Percentiles rank a stretch among this genome's conserved stretches.
phyloP scores from a whole-genome alignment of 805 yeast species.

The Schizosaccharomyces octosporus region DNA sequence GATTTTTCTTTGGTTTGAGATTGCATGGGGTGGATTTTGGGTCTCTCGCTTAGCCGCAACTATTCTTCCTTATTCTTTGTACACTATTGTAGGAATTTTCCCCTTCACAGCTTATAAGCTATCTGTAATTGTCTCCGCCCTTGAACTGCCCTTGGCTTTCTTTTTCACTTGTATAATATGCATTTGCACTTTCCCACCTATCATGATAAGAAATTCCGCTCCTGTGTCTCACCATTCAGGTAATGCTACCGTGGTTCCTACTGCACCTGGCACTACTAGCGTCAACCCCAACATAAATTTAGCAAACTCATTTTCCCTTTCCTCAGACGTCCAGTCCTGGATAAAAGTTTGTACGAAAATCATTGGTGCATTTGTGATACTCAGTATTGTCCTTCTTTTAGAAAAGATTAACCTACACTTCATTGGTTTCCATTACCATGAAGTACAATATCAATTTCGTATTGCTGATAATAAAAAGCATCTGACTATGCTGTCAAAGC shows the following conservation, averaged over 20 bases:
- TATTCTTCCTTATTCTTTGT: slow-evolving; percentile 13
- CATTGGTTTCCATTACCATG: slow-evolving; percentile 18
- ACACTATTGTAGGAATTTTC: slow-evolving; percentile 12
- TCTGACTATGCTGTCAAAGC: slow-evolving; percentile 11
- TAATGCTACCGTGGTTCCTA: slow-evolving; percentile 4
- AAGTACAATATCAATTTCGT: slow-evolving; percentile 16
- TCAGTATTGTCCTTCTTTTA: slow-evolving; percentile 15
- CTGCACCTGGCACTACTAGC: background rate
- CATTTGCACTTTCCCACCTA: slow-evolving; percentile 14
- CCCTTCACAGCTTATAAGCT: slow-evolving; percentile 13
- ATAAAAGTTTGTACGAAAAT: slow-evolving; percentile 13
- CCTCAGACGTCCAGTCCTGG: slow-evolving; percentile 11
- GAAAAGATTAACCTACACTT: slow-evolving; percentile 17
- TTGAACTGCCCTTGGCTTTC: slow-evolving; percentile 15
- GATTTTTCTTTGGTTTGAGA: slow-evolving; percentile 19
- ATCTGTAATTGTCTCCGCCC: slow-evolving; percentile 14
- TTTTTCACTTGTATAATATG: slow-evolving; percentile 16
- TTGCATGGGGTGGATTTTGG: slow-evolving; percentile 17
- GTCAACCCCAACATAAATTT: background rate
- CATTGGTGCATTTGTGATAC: slow-evolving; percentile 16
- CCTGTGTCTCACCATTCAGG: slow-evolving; percentile 4
- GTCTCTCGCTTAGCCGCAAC: slow-evolving; percentile 15
- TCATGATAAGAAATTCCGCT: slow-evolving; percentile 7
- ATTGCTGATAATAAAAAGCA: slow-evolving; percentile 16
- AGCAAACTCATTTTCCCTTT: too few species aligned